A percentile compares a stretch with the other conserved stretches of the same genome.
Conservation (phyloP, 192 early-diverging fungal genomes). For the Phycomyces blakesleeanus region DNA sequence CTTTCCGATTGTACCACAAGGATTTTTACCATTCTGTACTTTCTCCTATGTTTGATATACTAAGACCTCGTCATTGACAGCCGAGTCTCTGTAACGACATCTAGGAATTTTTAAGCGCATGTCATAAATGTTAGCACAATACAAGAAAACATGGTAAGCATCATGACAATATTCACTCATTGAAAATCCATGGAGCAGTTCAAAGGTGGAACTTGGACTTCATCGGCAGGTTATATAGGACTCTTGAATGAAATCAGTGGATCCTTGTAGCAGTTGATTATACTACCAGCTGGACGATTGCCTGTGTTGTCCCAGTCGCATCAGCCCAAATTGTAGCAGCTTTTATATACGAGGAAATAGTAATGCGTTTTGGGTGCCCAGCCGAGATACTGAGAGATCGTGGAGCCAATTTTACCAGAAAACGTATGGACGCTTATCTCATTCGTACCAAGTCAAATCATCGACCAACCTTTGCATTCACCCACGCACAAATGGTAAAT, state of each 20-base stretch:
- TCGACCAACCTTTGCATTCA: constrained; percentile 15
- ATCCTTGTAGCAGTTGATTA: constrained; percentile 28
- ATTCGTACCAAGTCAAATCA: constrained; percentile 3
- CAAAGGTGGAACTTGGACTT: neutral
- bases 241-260: constrained; percentile 13
- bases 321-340: constrained; percentile 14
- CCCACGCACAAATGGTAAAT: constrained; percentile 24
- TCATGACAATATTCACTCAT: no score
- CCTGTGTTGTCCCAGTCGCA: constrained; percentile 8
- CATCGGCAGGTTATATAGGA: neutral
- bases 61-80: no score
- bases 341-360: constrained; percentile 30
- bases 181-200: no score
- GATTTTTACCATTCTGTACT: no score
- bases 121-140: no score
- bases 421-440: neutral
- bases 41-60: no score
- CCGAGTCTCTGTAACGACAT: no score
- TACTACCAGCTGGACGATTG: constrained; percentile 26
- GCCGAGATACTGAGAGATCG: constrained; percentile 15
- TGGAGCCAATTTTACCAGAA: constrained; percentile 22
- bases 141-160: no score
- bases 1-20: no score
- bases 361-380: constrained; percentile 24
- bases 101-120: no score